Conservation (phyloP, 2,329 filamentous ascomycete genomes). For the Bipolaris bicolor region DNA sequence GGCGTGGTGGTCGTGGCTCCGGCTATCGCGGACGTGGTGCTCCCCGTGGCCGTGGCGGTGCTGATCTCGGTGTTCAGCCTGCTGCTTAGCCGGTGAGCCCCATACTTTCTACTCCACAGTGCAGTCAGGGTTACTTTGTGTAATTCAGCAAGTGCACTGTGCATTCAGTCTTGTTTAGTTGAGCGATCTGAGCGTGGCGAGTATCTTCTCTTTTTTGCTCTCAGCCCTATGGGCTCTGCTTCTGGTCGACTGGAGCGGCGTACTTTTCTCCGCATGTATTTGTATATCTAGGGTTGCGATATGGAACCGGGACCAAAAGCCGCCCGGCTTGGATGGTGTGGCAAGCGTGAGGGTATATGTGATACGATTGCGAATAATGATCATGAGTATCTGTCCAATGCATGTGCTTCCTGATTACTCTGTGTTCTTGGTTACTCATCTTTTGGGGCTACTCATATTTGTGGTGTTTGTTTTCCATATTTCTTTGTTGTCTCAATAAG, state of each 20-base stretch:
- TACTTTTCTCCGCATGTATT: slow-evolving; percentile 14
- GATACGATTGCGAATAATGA: slow-evolving; percentile 14
- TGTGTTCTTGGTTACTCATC: neutral
- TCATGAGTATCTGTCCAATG: slow-evolving; percentile 1
- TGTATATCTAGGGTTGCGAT: slow-evolving; percentile 11
- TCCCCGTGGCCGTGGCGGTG: slow-evolving; percentile 37
- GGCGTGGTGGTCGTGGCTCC: slow-evolving; percentile 58
- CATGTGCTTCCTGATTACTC: neutral
- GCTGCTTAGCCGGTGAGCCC: slow-evolving; percentile 23
- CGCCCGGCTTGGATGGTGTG: neutral
- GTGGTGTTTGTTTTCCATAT: too few relatives aligned
- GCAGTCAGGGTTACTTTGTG: neutral
- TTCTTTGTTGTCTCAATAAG: too few relatives aligned
- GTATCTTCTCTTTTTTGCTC: slow-evolving; percentile 15
- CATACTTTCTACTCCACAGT: neutral
- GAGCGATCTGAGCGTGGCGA: slow-evolving; percentile 6
- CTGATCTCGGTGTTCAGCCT: slow-evolving; percentile 32
- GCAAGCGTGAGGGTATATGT: slow-evolving; percentile 5
- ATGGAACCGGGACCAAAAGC: slow-evolving; percentile 2
- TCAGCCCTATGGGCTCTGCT: slow-evolving; percentile 19
- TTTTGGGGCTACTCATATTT: neutral
- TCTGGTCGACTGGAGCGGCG: slow-evolving; percentile 14
- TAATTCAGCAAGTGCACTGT: slow-evolving; percentile 1
- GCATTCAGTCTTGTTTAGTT: slow-evolving; percentile 9
- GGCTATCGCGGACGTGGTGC: slow-evolving; percentile 56